A percentile compares a stretch with the other conserved stretches of the same genome.
These are phyloP conservation scores for Elaeagnus macrophylla DNA, from an alignment of 306 rosid genomes.

Conservation along the genomic window DNA sequence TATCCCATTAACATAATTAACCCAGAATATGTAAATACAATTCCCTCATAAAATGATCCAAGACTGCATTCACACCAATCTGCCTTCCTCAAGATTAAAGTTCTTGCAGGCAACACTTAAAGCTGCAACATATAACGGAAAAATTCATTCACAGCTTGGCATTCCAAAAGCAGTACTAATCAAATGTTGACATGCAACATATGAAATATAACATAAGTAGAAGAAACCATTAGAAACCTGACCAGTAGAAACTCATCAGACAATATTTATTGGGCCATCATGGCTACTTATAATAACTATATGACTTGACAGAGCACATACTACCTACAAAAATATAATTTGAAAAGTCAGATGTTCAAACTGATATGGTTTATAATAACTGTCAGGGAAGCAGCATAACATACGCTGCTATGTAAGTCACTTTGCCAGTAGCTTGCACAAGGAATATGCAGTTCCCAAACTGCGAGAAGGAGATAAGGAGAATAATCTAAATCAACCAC, in stretches of 20 bases:
- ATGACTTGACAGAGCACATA: not conserved
- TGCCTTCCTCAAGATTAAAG: conserved; percentile 84
- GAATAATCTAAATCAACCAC: not conserved
- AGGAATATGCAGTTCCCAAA: not conserved
- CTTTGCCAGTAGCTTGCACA: not conserved
- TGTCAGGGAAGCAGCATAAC: not conserved
- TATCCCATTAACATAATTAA: conserved; percentile 33
- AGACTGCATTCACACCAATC: conserved; percentile 57
- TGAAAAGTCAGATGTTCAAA: not conserved
- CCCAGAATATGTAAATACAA: conserved; percentile 33
- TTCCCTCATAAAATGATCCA: conserved; percentile 51
- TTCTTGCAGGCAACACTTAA: conserved; percentile 54
- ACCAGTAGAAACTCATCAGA: conserved; percentile 1
- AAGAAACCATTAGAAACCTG: conserved; percentile 5
- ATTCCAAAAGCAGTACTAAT: conserved; percentile 46
- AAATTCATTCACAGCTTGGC: conserved; percentile 58
- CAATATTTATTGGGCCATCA: not conserved
- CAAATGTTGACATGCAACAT: conserved; percentile 26
- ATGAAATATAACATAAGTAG: conserved; percentile 16
- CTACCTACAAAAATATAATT: not conserved
- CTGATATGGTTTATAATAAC: not conserved
- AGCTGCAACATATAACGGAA: conserved; percentile 95
- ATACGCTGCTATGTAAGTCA: not conserved
- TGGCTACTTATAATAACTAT: not conserved
- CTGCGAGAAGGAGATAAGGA: not conserved